Percentiles rank a stretch among this genome's conserved stretches.
Conservation (phyloP, 768 basidiomycete genomes). For the Lenzites betulinus region DNA sequence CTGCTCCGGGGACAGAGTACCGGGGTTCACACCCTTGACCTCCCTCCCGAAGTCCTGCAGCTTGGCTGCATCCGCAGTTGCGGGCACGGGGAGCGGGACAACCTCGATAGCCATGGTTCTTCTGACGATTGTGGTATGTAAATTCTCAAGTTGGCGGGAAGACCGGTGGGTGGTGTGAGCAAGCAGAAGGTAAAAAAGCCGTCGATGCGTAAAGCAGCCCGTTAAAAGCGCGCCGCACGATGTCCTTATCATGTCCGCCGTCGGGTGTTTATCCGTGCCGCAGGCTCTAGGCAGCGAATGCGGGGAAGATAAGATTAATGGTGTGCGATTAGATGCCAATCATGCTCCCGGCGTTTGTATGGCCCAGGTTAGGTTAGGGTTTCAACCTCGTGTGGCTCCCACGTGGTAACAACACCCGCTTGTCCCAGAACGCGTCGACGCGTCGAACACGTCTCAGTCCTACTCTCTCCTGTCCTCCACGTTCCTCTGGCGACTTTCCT, state of each 20-base stretch:
- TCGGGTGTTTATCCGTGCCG: not conserved
- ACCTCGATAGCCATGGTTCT: slow-evolving; percentile 68
- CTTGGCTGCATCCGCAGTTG: slow-evolving; percentile 66
- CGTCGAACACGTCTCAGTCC: slow-evolving; percentile 13
- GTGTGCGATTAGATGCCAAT: not conserved
- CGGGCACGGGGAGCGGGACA: slow-evolving; percentile 65
- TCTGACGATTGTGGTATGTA: slow-evolving; percentile 1
- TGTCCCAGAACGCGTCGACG: slow-evolving; percentile 14
- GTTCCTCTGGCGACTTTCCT: not conserved
- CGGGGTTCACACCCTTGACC: slow-evolving; percentile 75
- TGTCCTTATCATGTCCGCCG: slow-evolving; percentile 9
- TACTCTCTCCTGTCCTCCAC: not conserved
- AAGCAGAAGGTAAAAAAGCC: not conserved
- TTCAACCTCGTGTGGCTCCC: not conserved
- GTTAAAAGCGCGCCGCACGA: not conserved
- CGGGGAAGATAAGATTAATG: slow-evolving; percentile 16
- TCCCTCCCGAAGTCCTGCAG: slow-evolving; percentile 75
- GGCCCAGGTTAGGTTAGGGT: not conserved
- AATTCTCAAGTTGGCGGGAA: slow-evolving; percentile 4
- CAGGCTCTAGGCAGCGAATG: slow-evolving; percentile 3
- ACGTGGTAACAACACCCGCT: slow-evolving; percentile 4
- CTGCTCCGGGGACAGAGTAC: slow-evolving; percentile 55
- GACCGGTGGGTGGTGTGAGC: not conserved
- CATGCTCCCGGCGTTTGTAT: not conserved
- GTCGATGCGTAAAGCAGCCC: not conserved